These are phyloP conservation scores for Apiospora sp. DNA, from an alignment of 2,329 filamentous ascomycete species.

Conservation along the genomic window DNA sequence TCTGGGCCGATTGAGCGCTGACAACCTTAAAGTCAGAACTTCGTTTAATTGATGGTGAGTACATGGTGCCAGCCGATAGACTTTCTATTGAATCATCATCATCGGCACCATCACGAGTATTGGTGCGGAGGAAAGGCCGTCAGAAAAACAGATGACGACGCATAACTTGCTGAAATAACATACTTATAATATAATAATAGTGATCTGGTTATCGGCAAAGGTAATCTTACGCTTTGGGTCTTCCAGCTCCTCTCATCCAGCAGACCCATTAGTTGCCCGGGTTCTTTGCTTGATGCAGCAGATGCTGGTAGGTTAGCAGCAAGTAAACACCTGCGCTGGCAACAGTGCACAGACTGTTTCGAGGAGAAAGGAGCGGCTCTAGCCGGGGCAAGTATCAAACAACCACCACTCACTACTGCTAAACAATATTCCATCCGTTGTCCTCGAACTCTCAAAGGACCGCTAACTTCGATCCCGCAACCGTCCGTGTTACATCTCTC, in stretches of 20 bases:
- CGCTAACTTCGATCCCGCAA: slow-evolving; percentile 11
- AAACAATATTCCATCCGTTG: slow-evolving; percentile 13
- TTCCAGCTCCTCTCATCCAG: background rate
- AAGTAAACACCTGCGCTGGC: background rate
- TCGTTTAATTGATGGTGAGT: background rate
- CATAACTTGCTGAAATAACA: background rate
- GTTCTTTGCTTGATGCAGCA: slow-evolving; percentile 13
- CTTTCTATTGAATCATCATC: background rate
- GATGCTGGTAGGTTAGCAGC: no score
- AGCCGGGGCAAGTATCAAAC: slow-evolving; percentile 23
- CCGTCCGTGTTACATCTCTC: slow-evolving; percentile 18
- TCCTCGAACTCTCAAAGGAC: slow-evolving; percentile 8
- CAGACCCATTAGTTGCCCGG: slow-evolving; percentile 10
- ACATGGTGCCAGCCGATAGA: background rate
- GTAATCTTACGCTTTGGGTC: slow-evolving; percentile 2
- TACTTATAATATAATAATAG: background rate
- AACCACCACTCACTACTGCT: slow-evolving; percentile 2
- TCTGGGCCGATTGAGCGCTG: background rate
- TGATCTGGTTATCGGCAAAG: slow-evolving; percentile 12
- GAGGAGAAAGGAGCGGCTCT: slow-evolving; percentile 17
- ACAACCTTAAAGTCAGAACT: background rate
- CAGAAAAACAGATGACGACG: background rate
- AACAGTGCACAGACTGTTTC: slow-evolving; percentile 23
- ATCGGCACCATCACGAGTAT: background rate
- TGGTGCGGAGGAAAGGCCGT: background rate